phyloP scores from a whole-genome alignment of 192 early-diverging fungal species.

The Gaertneriomyces semiglobifer region DNA sequence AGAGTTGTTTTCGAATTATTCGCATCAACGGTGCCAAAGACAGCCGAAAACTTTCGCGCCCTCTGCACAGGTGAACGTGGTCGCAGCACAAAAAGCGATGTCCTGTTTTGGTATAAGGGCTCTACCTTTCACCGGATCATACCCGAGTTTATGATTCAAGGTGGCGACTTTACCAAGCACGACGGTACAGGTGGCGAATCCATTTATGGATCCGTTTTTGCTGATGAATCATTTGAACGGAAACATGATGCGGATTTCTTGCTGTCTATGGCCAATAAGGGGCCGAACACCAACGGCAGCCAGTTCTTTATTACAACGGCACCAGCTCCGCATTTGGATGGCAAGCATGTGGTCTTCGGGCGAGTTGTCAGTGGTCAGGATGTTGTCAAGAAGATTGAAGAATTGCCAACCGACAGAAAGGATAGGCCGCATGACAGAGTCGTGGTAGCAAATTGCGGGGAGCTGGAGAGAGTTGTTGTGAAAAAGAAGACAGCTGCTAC shows the following conservation, averaged over 20 bases:
- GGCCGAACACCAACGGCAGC: conserved; percentile 70
- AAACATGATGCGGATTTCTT: conserved; percentile 51
- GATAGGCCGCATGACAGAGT: conserved; percentile 73
- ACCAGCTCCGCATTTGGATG: conserved; percentile 67
- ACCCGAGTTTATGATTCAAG: conserved; percentile 92
- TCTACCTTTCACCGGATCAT: conserved; percentile 70
- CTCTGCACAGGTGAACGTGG: conserved; percentile 86
- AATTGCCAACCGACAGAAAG: conserved; percentile 71
- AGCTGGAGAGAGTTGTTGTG: conserved; percentile 59
- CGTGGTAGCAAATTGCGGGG: conserved; percentile 82
- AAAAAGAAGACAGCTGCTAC: not conserved
- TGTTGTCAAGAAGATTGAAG: conserved; percentile 74
- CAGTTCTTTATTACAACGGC: conserved; percentile 88
- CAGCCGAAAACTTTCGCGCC: conserved; percentile 79
- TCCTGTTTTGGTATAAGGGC: conserved; percentile 78
- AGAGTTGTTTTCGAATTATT: conserved; percentile 55
- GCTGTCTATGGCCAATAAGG: conserved; percentile 86
- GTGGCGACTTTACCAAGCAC: conserved; percentile 60
- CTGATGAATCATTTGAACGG: conserved; percentile 53
- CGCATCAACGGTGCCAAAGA: conserved; percentile 67
- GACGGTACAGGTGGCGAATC: conserved; percentile 66
- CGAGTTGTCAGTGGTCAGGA: conserved; percentile 73
- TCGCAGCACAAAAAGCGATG: conserved; percentile 56
- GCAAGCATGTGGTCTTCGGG: conserved; percentile 73
- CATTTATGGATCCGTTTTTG: conserved; percentile 81